A percentile compares a stretch with the other conserved stretches of the same genome.
Conservation (phyloP, 2,329 filamentous ascomycete species). For the Pseudocercospora fijiensis region DNA sequence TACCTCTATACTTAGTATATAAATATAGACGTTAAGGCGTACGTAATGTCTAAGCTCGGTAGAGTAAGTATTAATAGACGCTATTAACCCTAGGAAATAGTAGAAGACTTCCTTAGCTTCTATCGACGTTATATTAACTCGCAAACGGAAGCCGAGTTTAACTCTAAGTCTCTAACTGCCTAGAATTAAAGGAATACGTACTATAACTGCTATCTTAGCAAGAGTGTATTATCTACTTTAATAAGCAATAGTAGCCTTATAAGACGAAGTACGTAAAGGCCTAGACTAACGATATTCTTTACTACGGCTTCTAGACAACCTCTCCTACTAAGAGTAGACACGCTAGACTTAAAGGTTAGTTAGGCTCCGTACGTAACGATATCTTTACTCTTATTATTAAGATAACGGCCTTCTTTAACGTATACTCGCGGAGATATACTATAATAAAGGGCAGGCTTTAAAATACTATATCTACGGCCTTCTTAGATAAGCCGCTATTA, state of each 20-base stretch:
- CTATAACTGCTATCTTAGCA: too few species aligned
- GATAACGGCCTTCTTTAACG: not conserved
- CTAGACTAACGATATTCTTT: not conserved
- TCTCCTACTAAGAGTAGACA: not conserved
- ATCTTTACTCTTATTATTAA: not conserved
- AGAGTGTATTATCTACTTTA: not conserved
- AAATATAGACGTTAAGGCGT: not conserved
- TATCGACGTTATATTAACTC: not conserved
- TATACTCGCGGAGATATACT: not conserved
- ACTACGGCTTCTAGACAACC: not conserved
- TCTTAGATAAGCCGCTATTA: not conserved
- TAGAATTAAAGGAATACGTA: too few species aligned
- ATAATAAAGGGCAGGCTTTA: not conserved
- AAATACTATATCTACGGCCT: not conserved
- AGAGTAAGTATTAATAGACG: not conserved
- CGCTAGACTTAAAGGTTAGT: not conserved
- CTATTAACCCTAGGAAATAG: not conserved
- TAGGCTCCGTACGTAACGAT: not conserved
- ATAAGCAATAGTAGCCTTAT: not conserved
- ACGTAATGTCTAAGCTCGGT: not conserved
- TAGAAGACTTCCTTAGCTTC: not conserved
- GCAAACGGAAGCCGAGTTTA: too few species aligned
- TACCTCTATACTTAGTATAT: not conserved
- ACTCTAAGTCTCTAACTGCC: too few species aligned
- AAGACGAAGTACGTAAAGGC: not conserved